Evolutionary conservation across 2,329 filamentous ascomycete genomes (phyloP), one percentile per base, ranked within the genome.

Genomic region (Ophiostoma australiae): DNA sequence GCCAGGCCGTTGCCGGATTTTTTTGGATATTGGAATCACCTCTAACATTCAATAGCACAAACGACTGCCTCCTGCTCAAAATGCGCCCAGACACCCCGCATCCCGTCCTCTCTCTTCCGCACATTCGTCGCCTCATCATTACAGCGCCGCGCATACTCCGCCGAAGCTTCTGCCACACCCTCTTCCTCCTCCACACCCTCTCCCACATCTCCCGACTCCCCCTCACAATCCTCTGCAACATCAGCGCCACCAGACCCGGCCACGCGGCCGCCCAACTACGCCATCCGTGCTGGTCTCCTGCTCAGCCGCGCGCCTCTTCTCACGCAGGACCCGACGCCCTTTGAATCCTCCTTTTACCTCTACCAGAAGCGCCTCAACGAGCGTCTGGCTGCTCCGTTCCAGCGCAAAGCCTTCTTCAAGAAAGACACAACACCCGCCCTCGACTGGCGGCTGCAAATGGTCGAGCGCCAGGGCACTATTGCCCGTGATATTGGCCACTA

Each of bases 341-440:
- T 99, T 81, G 95, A 99, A 81, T 91, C 93, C 78, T 86, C 94
- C 74, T 98, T 91, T 82, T 97, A 91, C 84, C 93, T 99, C 79
- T 99, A 99, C 83, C 95, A 99, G 83, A 94, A 94, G 77, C 93
- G 95, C 17, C 86, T 99, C 73, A 97, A 98, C 80, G 95, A 99
- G 84, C 91, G 95, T 63, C 86, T 97, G 69, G 89, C 90, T 27
- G 86, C 95, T 4, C 92, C 94, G 1, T 99, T 98, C 80, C 91
- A 91, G 71, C 89, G 91, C 75, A 91, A 91, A 79, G 95, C 98
- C 82, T 99, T 97, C 86, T 97, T 94, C 87, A 97, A 97, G 84
- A 89, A 89, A 76, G 92, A 92, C 78, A 97, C 94, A 13, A 90
- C 93, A 1, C 85, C 88, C 10, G 91, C 94, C 75, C 84, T 93